Evolutionary conservation across 2,329 filamentous ascomycete species (phyloP), one percentile per base, ranked within the genome.

Genomic region (Talaromyces sp.): DNA sequence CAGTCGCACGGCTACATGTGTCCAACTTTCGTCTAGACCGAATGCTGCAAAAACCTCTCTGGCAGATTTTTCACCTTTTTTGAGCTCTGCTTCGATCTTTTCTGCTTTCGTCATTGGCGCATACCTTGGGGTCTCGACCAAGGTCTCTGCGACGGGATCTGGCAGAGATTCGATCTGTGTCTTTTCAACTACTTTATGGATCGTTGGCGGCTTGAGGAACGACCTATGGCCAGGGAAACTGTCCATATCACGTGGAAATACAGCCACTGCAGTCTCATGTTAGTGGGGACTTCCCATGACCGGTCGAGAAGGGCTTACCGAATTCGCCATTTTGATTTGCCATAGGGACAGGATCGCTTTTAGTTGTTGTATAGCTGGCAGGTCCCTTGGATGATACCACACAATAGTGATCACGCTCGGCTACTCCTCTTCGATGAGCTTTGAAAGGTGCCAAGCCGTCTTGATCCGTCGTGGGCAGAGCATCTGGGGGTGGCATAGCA

Each of bases 401-500:
- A 47, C 82, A 78, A n/a, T 73, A 69, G 33, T 85, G 73, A 31
- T 77, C 79, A 14, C 77, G 76, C 64, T 79, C 73, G 8, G 81
- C 82, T 45, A 79, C 72, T 27, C 74, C 76, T 35, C 80, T 67
- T 3, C 73, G 74, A 19, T 35, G 31, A 3, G 69, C 63, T 1
- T 71, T 68, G 35, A 77, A 70, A 33, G 72, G 64, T 1, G 79
- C 78, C 64, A 86, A 82, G 2, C 84, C 84, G 73, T 83, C 80
- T 39, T 78, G 71, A 67, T 86, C 82, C 9, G 81, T 63, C 6
- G 78, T 67, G 10, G 75, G 70, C 10, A 70, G 68, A 16, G 71
- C 74, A 64, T 78, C 72, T 41, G 77, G 67, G 14, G 74, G 67
- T 16, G 74, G 73, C 52, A 75, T 65, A 24, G 66, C 56, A 56